A percentile compares a stretch with the other conserved stretches of the same genome.
phyloP scores from a whole-genome alignment of 2,329 filamentous ascomycete genomes.

The Colletotrichum eremochloae region DNA sequence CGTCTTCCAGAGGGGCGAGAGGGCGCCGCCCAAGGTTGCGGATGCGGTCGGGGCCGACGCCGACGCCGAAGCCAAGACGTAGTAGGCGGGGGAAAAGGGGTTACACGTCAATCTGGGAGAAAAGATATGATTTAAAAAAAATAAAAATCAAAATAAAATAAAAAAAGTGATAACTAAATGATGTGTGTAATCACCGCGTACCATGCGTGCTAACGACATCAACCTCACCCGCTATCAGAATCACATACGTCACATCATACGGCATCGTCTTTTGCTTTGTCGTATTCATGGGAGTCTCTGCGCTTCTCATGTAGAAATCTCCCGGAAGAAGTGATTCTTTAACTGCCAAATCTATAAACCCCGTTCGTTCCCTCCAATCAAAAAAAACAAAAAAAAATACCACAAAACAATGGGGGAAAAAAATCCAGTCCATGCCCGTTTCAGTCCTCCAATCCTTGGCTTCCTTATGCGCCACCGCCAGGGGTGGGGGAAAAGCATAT shows the following conservation, averaged over 20 bases:
- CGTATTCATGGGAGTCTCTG: neutral
- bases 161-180: neutral
- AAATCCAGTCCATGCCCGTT: slow-evolving; percentile 12
- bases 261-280: neutral
- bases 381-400: neutral
- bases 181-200: rapidly evolving
- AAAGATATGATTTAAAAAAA: too few species aligned
- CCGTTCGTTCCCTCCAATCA: neutral
- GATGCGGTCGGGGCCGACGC: too few species aligned
- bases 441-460: slow-evolving; percentile 18
- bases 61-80: neutral
- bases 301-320: neutral
- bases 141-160: neutral
- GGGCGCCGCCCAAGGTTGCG: slow-evolving; percentile 46
- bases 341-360: slow-evolving; percentile 17
- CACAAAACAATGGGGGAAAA: neutral
- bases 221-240: neutral
- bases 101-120: neutral
- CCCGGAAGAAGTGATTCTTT: slow-evolving; percentile 10
- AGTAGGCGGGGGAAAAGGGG: too few species aligned
- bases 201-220: neutral
- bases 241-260: neutral
- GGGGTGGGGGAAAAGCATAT: slow-evolving; percentile 22
- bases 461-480: slow-evolving; percentile 16
- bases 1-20: slow-evolving; percentile 69